Conservation (phyloP, 202 grass and related monocot species). For the Panicum hallii region DNA sequence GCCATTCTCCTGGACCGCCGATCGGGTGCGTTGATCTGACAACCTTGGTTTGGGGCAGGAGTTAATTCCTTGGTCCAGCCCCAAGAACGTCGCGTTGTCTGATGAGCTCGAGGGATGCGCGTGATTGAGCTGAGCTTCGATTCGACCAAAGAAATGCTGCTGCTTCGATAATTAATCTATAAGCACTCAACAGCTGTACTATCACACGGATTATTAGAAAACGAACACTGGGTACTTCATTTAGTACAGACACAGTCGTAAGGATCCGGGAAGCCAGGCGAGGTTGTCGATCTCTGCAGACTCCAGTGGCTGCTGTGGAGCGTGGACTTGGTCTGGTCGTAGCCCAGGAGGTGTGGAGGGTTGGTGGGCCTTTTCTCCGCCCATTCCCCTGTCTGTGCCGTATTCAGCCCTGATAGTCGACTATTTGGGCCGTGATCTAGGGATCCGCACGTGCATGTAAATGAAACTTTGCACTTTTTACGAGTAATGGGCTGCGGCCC, state of each 20-base stretch:
- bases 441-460: too few relatives aligned
- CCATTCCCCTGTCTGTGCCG: not conserved
- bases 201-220: slow-evolving; percentile 1
- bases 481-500: too few relatives aligned
- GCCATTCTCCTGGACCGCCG: not conserved
- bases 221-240: too few relatives aligned
- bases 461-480: too few relatives aligned
- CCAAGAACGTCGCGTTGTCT: not conserved
- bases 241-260: too few relatives aligned
- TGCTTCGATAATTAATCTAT: not conserved
- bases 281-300: too few relatives aligned
- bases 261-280: too few relatives aligned
- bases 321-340: too few relatives aligned
- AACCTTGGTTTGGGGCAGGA: slow-evolving; percentile 29
- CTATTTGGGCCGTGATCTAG: not conserved
- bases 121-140: not conserved
- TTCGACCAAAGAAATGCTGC: slow-evolving; percentile 3
- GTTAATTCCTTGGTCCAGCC: slow-evolving; percentile 1
- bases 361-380: too few relatives aligned
- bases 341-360: too few relatives aligned
- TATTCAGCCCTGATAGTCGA: not conserved
- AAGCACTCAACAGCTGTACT: not conserved
- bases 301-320: too few relatives aligned
- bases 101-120: too few relatives aligned
- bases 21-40: not conserved